Evolutionary conservation across 257 asterid genomes (phyloP).

Genomic region (Scutellaria galericulata): DNA sequence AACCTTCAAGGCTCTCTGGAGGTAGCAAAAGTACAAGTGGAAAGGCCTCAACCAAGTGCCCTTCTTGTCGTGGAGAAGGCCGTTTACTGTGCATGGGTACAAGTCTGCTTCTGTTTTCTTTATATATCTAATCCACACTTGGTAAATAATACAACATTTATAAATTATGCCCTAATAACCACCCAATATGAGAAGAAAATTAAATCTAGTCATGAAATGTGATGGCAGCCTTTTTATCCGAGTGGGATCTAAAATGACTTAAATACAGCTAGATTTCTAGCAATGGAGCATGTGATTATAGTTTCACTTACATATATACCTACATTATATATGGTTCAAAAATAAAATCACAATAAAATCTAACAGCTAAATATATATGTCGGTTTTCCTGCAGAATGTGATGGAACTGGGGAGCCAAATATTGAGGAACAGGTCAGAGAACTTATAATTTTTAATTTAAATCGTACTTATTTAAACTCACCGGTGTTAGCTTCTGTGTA

Average conservation of each 20-base stretch:
- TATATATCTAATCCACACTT: neutral
- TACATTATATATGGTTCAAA: neutral
- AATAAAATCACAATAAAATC: neutral
- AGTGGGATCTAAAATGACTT: neutral
- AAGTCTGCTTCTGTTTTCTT: slow-evolving; percentile 16
- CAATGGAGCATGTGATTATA: slow-evolving; percentile 6
- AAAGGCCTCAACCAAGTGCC: slow-evolving; percentile 51
- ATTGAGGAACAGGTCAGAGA: slow-evolving; percentile 82
- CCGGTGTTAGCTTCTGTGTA: neutral
- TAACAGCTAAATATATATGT: slow-evolving; percentile 8
- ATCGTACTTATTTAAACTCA: too few relatives aligned
- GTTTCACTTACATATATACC: neutral
- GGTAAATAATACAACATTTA: neutral
- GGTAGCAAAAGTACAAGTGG: slow-evolving; percentile 43
- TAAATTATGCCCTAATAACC: neutral
- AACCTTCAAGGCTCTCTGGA: slow-evolving; percentile 75
- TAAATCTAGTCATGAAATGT: too few relatives aligned
- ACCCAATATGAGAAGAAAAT: neutral
- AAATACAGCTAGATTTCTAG: neutral
- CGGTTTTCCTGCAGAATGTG: slow-evolving; percentile 73
- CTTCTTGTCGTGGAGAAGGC: slow-evolving; percentile 90
- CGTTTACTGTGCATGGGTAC: slow-evolving; percentile 91
- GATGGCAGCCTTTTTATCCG: too few relatives aligned
- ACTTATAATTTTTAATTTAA: neutral
- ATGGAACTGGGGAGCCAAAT: slow-evolving; percentile 97